Evolutionary conservation across 179 eudicot species (phyloP).

Genomic region (Beta corolliflora): DNA sequence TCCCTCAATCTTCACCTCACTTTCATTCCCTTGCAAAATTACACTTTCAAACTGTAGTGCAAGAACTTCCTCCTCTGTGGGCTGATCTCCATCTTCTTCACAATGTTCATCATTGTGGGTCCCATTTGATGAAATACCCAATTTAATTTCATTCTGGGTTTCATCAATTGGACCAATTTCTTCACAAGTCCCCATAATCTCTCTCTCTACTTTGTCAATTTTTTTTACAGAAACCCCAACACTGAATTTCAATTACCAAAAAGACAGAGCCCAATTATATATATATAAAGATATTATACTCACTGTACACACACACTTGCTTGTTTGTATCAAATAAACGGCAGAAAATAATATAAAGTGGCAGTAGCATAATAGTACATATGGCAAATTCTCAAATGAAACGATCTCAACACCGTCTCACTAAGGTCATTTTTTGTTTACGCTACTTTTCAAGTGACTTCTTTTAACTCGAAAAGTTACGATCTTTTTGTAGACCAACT

Average conservation of each 20-base stretch:
- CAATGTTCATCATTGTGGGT: slow-evolving; percentile 8
- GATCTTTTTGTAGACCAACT: no score
- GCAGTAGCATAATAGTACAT: not conserved
- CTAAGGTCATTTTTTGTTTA: no score
- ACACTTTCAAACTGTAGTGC: slow-evolving; percentile 28
- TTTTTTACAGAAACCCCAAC: slow-evolving; percentile 9
- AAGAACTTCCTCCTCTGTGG: slow-evolving; percentile 18
- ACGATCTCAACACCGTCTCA: no score
- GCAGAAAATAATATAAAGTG: not conserved
- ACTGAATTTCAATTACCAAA: slow-evolving; percentile 15
- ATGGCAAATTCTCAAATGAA: no score
- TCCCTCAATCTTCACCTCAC: slow-evolving; percentile 14
- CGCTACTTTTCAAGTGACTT: no score
- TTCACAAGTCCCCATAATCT: slow-evolving; percentile 39
- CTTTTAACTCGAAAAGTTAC: no score
- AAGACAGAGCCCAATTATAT: not conserved
- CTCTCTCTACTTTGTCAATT: not conserved
- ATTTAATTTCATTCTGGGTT: slow-evolving; percentile 22
- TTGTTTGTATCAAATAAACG: not conserved
- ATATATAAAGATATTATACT: not conserved
- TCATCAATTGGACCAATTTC: slow-evolving; percentile 28
- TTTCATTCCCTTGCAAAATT: slow-evolving; percentile 9
- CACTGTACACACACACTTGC: not conserved
- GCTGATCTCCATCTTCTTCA: slow-evolving; percentile 14
- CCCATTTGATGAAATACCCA: slow-evolving; percentile 22